Evolutionary conservation across 371 early-diverging fungal species (phyloP).

Genomic region (Amoeboaphelidium protococcarum): DNA sequence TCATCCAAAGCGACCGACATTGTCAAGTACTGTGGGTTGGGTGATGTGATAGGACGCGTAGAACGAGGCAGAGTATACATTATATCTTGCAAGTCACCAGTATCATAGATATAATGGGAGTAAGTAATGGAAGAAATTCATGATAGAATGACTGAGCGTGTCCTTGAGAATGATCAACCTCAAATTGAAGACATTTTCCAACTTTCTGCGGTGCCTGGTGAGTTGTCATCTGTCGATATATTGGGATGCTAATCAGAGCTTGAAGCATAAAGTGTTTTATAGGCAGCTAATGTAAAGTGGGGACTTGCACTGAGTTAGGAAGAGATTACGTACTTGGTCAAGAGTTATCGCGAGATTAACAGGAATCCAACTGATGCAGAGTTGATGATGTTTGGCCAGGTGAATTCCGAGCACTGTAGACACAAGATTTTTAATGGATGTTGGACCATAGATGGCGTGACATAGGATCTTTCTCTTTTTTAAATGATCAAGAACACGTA

Average conservation of each 20-base stretch:
- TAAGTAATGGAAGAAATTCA: too few relatives aligned
- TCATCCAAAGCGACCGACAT: slow-evolving; percentile 94
- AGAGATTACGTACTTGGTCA: slow-evolving; percentile 76
- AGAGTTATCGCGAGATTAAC: slow-evolving; percentile 15
- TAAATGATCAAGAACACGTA: slow-evolving; percentile 83
- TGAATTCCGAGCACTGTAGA: slow-evolving; percentile 93
- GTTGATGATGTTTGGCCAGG: slow-evolving; percentile 93
- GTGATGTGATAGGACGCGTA: slow-evolving; percentile 34
- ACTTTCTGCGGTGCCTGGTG: not conserved
- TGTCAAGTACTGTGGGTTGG: slow-evolving; percentile 49
- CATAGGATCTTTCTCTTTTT: slow-evolving; percentile 44
- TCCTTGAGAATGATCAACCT: not conserved
- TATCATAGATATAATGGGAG: not conserved
- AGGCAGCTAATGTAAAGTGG: slow-evolving; percentile 49
- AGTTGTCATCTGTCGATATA: not conserved
- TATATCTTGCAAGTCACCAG: slow-evolving; percentile 6
- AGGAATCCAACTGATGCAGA: slow-evolving; percentile 92
- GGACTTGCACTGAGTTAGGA: slow-evolving; percentile 78
- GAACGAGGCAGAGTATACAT: slow-evolving; percentile 61
- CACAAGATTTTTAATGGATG: slow-evolving; percentile 91
- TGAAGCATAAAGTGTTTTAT: slow-evolving; percentile 30
- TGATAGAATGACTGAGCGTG: not conserved
- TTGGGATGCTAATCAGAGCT: not conserved
- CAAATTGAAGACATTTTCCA: not conserved
- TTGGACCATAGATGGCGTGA: slow-evolving; percentile 66